Evolutionary conservation across 805 yeast species (phyloP), one percentile per base, ranked within the genome.

Genomic region (Hanseniaspora mollemarum): DNA sequence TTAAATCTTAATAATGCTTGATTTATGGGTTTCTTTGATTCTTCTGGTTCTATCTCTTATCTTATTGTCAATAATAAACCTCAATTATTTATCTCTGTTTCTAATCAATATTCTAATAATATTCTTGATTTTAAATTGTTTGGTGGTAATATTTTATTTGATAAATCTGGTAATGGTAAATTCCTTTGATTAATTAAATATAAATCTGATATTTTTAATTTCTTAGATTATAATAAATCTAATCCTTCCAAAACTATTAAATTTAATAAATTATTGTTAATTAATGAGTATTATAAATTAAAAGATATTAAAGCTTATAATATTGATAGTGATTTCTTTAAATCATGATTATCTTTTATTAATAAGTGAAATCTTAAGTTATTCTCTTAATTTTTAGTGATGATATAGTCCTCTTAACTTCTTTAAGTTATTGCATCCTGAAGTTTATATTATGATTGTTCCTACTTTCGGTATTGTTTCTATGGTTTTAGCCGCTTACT

Each of bases 381-480:
- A n/a, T n/a, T n/a, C n/a, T n/a, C n/a, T n/a, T 28, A 5, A 39
- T 39, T 10, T 22, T 16, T 41, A 41, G 36, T 41, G 26, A 41
- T 28, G 26, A 29, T 29, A 41, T 41, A 41, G 45, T 41, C 45
- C 45, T 21, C 16, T 5, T 6, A 21, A 6, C 3, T 18, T 3
- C 15, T 24, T 16, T 16, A n/a, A n/a, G 16, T 9, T 38, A 19
- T 5, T 3, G 46, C 48, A 45, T 28, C 49, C 49, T 10, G 49
- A 45, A 37, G 49, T 45, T 19, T 56, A 56, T 52, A 55, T 56
- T 28, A 37, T 56, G 42, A 49, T 54, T 28, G 53, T 56, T 2
- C 59, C 59, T 16, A 55, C 55, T 5, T 56, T 56, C 42, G 59
- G 59, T 49, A 54, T 56, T 16, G 49, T 56, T 31, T 51, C 56